Conservation (phyloP, 768 basidiomycete genomes). For the Piloderma croceum region DNA sequence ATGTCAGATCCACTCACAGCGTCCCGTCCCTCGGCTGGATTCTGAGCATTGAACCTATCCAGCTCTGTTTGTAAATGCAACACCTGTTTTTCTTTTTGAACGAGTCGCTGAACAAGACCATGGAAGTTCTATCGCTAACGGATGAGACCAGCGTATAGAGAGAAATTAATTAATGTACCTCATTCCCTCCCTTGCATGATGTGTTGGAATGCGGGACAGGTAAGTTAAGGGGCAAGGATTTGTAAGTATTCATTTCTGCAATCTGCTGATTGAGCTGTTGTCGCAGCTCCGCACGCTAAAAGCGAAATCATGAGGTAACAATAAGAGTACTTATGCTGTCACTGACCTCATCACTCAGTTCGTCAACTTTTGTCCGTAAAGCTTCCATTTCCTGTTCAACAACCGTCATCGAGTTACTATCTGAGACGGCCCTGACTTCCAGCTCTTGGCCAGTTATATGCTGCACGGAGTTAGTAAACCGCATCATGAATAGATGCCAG, state of each 20-base stretch:
- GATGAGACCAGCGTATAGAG: slow-evolving; percentile 5
- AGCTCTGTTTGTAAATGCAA: slow-evolving; percentile 67
- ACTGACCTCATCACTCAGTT: slow-evolving; percentile 61
- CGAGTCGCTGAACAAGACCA: slow-evolving; percentile 73
- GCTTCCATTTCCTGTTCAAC: slow-evolving; percentile 58
- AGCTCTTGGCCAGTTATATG: slow-evolving; percentile 62
- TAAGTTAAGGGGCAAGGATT: slow-evolving; percentile 40
- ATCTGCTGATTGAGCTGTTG: slow-evolving; percentile 55
- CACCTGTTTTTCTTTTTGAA: slow-evolving; percentile 84
- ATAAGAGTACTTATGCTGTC: background rate
- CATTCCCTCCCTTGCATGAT: slow-evolving; percentile 46
- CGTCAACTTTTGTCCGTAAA: slow-evolving; percentile 54
- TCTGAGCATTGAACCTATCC: slow-evolving; percentile 53
- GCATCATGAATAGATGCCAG: slow-evolving; percentile 59
- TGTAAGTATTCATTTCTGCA: slow-evolving; percentile 64
- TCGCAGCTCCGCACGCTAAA: slow-evolving; percentile 45
- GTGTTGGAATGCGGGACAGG: slow-evolving; percentile 30
- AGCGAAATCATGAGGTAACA: background rate
- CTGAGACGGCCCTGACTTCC: slow-evolving; percentile 42
- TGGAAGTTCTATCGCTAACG: slow-evolving; percentile 46
- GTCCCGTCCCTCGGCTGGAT: slow-evolving; percentile 52
- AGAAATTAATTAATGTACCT: slow-evolving; percentile 35
- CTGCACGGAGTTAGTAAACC: slow-evolving; percentile 55
- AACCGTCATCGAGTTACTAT: slow-evolving; percentile 31
- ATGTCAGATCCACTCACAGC: slow-evolving; percentile 45